phyloP scores from a whole-genome alignment of 768 basidiomycete species.

The Lactarius tabidus region DNA sequence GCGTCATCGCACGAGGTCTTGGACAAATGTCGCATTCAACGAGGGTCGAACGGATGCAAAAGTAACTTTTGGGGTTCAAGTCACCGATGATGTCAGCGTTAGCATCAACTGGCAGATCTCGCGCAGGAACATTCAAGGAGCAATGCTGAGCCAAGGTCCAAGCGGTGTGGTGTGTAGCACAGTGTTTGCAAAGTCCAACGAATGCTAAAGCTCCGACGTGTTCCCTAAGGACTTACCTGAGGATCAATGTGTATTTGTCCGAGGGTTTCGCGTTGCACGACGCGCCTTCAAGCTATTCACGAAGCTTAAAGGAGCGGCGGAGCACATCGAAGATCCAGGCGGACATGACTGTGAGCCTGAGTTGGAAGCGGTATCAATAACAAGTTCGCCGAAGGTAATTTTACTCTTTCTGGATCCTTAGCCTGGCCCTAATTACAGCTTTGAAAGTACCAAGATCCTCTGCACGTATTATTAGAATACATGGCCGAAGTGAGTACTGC shows the following conservation, averaged over 20 bases:
- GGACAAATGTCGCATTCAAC: background rate
- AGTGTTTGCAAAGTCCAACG: background rate
- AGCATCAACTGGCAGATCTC: background rate
- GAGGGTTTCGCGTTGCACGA: background rate
- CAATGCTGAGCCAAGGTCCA: background rate
- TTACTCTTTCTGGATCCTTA: background rate
- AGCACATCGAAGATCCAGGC: background rate
- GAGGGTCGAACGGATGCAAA: background rate
- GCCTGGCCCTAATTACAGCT: background rate
- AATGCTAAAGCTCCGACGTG: background rate
- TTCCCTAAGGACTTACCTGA: no score
- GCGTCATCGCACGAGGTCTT: background rate
- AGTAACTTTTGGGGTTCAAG: background rate
- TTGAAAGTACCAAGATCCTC: no score
- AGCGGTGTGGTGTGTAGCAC: background rate
- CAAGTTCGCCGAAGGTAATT: background rate
- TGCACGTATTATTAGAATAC: no score
- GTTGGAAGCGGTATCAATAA: background rate
- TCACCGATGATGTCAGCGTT: background rate
- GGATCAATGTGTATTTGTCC: background rate
- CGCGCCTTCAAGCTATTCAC: background rate
- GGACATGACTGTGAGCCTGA: background rate
- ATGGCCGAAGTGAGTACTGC: background rate
- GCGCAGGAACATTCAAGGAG: background rate
- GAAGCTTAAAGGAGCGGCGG: background rate